phyloP scores from a whole-genome alignment of 495 filamentous ascomycete genomes.

The Podospora pseudoanserina region DNA sequence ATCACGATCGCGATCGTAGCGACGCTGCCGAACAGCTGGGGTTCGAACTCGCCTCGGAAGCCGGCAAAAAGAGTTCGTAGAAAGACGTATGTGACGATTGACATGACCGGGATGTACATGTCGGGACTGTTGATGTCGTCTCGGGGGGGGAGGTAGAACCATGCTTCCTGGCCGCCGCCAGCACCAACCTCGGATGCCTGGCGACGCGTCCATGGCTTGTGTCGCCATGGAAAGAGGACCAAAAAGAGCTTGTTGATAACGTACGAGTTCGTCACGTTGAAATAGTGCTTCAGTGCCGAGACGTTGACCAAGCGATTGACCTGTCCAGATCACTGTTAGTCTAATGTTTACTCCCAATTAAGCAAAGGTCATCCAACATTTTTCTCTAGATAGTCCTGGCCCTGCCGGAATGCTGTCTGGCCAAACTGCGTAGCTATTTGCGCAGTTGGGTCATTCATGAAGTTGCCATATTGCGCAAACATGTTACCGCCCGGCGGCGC shows the following conservation, averaged over 20 bases:
- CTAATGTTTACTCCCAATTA: background rate
- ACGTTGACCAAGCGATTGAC: slow-evolving; percentile 92
- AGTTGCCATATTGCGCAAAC: slow-evolving; percentile 71
- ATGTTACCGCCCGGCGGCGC: slow-evolving; percentile 54
- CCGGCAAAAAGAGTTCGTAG: slow-evolving; percentile 85
- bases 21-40: slow-evolving; percentile 84
- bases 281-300: slow-evolving; percentile 92
- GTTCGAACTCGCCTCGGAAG: slow-evolving; percentile 87
- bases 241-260: slow-evolving; percentile 79
- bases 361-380: slow-evolving; percentile 55
- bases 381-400: slow-evolving; percentile 88
- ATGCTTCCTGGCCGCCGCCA: slow-evolving; percentile 70
- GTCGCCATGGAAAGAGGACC: slow-evolving; percentile 94
- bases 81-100: slow-evolving; percentile 94
- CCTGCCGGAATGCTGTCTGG: slow-evolving; percentile 80
- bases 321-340: slow-evolving; percentile 39
- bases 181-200: slow-evolving; percentile 55
- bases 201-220: slow-evolving; percentile 89
- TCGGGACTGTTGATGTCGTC: slow-evolving; percentile 97
- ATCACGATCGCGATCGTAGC: slow-evolving; percentile 79
- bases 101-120: slow-evolving; percentile 97
- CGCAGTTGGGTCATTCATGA: slow-evolving; percentile 94
- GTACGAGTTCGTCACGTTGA: slow-evolving; percentile 92
- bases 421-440: slow-evolving; percentile 95
- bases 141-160: slow-evolving; percentile 81